phyloP scores from a whole-genome alignment of 345 rosid species.

The Arabis hirsuta region DNA sequence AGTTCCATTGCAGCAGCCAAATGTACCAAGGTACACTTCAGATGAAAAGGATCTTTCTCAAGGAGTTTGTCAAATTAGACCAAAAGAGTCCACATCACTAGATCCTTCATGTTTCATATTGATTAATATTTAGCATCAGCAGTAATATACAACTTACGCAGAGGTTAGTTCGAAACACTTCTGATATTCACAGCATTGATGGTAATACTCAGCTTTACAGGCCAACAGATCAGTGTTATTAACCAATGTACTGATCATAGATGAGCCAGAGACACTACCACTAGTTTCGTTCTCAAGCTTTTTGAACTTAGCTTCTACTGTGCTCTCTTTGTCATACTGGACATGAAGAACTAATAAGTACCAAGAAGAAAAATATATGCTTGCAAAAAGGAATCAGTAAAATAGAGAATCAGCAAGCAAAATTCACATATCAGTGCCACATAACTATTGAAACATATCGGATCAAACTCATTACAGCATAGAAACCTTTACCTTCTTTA shows the following conservation, averaged over 20 bases:
- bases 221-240: constrained; percentile 84
- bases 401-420: constrained; percentile 14
- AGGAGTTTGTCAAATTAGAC: constrained; percentile 62
- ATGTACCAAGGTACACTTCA: constrained; percentile 85
- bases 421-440: neutral
- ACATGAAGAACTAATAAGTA: constrained; percentile 40
- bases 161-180: constrained; percentile 92
- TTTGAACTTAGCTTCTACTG: constrained; percentile 79
- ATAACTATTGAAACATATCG: constrained; percentile 12
- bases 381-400: constrained; percentile 17
- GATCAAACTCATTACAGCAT: neutral
- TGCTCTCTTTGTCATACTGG: constrained; percentile 82
- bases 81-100: constrained; percentile 30
- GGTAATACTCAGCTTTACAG: constrained; percentile 96
- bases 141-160: constrained; percentile 57
- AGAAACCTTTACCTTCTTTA: constrained; percentile 64
- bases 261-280: constrained; percentile 53
- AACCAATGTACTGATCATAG: constrained; percentile 61
- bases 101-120: constrained; percentile 23
- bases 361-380: constrained; percentile 18
- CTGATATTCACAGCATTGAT: constrained; percentile 93
- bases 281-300: constrained; percentile 81
- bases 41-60: constrained; percentile 97
- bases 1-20: constrained; percentile 96
- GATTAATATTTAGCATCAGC: constrained; percentile 19